These are phyloP conservation scores for Calonectria hawksworthii DNA, from an alignment of 2,329 filamentous ascomycete species.

Conservation along the genomic window DNA sequence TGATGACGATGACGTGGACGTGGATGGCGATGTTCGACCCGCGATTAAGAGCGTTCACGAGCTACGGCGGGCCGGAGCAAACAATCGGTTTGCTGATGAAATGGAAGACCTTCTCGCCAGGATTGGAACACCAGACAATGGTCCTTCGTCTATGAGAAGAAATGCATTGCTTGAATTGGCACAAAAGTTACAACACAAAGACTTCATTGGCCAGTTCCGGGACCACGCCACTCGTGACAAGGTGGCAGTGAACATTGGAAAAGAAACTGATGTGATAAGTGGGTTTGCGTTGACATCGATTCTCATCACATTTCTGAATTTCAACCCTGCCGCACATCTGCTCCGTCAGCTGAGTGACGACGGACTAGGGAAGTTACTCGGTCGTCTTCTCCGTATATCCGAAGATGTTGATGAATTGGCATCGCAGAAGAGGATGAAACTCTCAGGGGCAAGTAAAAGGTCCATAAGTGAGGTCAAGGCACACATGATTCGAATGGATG, in stretches of 20 bases:
- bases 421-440: conserved; percentile 75
- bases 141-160: conserved; percentile 66
- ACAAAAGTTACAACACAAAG: conserved; percentile 71
- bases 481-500: conserved; percentile 63
- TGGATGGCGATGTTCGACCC: conserved; percentile 59
- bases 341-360: conserved; percentile 69
- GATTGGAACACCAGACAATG: conserved; percentile 65
- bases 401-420: conserved; percentile 72
- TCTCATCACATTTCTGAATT: conserved; percentile 73
- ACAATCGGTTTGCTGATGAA: conserved; percentile 75
- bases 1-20: conserved; percentile 51
- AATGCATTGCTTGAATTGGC: conserved; percentile 72
- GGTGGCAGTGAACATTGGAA: conserved; percentile 73
- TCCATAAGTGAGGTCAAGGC: conserved; percentile 69
- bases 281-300: conserved; percentile 75
- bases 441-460: conserved; percentile 75
- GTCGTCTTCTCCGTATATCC: conserved; percentile 65
- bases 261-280: conserved; percentile 71
- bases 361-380: conserved; percentile 68
- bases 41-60: conserved; percentile 76
- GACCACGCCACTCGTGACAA: conserved; percentile 80
- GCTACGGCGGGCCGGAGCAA: conserved; percentile 74
- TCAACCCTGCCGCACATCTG: conserved; percentile 71
- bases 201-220: conserved; percentile 78
- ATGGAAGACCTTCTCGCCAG: conserved; percentile 75